These are phyloP conservation scores for Draba incana DNA, from an alignment of 345 rosid species.

Conservation along the genomic window DNA sequence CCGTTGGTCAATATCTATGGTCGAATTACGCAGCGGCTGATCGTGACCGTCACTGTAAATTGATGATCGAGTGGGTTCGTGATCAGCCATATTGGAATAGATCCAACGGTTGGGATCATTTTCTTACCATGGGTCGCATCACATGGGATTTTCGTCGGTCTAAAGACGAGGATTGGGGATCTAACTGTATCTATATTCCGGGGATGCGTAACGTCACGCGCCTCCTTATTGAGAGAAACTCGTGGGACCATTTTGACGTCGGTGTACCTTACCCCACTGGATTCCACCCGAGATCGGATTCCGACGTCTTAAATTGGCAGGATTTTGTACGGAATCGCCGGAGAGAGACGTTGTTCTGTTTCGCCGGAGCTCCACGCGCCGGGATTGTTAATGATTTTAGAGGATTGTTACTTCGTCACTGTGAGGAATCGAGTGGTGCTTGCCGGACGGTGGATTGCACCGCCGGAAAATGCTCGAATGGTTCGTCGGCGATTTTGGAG, in stretches of 20 bases:
- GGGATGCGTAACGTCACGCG: conserved; percentile 96
- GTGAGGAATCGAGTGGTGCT: conserved; percentile 52
- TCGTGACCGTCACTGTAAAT: conserved; percentile 75
- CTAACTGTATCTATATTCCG: conserved; percentile 72
- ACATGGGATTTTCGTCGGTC: conserved; percentile 97
- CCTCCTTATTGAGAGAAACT: conserved; percentile 88
- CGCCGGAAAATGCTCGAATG: conserved; percentile 65
- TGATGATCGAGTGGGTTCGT: conserved; percentile 68
- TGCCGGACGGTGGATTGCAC: conserved; percentile 73
- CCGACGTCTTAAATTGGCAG: conserved; percentile 81
- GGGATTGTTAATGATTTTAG: conserved; percentile 73
- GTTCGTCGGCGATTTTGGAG: conserved; percentile 71
- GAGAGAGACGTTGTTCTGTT: conserved; percentile 75
- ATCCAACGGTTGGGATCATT: conserved; percentile 96
- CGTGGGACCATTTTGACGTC: conserved; percentile 97
- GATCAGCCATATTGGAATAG: conserved; percentile 62
- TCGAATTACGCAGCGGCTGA: conserved; percentile 54
- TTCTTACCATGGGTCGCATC: conserved; percentile 91
- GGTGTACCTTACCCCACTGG: conserved; percentile 97
- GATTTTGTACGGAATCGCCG: conserved; percentile 59
- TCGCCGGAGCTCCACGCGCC: conserved; percentile 83
- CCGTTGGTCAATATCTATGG: conserved; percentile 87
- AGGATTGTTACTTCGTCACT: conserved; percentile 63
- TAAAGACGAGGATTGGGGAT: conserved; percentile 83
- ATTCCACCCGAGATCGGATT: conserved; percentile 85